phyloP scores from a whole-genome alignment of 345 rosid species.

The Zanthoxylum bungeanum region DNA sequence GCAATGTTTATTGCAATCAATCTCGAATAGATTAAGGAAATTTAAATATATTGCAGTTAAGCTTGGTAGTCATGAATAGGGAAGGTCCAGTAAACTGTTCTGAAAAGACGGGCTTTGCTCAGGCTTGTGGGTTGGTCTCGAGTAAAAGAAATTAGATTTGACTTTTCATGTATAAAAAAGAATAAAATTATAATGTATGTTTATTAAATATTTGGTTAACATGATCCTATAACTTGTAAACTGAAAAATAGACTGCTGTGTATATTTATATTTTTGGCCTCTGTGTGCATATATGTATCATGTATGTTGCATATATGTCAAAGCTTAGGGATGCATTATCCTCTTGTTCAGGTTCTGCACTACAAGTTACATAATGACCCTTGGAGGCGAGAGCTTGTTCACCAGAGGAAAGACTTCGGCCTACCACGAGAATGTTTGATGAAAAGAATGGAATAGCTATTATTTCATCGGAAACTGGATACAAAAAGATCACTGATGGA shows the following conservation, averaged over 20 bases:
- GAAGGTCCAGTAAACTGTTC: background rate
- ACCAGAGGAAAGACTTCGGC: constrained; percentile 54
- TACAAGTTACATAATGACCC: constrained; percentile 84
- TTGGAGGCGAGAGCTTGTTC: constrained; percentile 58
- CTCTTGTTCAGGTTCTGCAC: constrained; percentile 51
- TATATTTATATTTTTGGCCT: background rate
- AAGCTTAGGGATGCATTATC: background rate
- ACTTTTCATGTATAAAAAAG: background rate
- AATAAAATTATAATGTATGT: background rate
- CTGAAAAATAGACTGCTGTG: background rate
- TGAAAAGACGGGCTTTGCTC: background rate
- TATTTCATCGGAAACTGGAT: background rate
- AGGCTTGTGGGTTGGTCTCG: background rate
- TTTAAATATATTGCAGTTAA: background rate
- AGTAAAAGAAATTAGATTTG: background rate
- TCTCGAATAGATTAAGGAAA: background rate
- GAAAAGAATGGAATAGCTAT: constrained; percentile 23
- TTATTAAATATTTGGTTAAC: background rate
- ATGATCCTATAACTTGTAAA: too few species aligned
- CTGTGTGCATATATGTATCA: background rate
- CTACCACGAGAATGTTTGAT: constrained; percentile 68
- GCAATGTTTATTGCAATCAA: background rate
- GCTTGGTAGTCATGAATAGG: background rate
- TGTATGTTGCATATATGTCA: background rate
- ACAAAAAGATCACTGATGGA: background rate